These are phyloP conservation scores for Selaginella tamariscina DNA, from an alignment of 75 land plant genomes.

Conservation along the genomic window DNA sequence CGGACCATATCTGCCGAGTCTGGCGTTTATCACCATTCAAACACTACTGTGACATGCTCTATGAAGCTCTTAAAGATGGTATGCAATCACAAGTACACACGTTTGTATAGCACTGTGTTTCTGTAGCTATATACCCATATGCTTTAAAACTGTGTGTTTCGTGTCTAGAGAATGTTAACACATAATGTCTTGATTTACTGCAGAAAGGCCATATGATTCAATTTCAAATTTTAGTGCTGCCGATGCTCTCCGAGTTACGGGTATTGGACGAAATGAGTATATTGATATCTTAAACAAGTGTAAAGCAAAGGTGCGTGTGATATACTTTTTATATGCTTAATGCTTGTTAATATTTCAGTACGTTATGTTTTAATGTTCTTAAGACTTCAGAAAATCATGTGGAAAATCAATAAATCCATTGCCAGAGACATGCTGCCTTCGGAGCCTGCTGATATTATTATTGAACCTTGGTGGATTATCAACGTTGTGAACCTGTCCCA, in stretches of 20 bases:
- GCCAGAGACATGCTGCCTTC: slow-evolving; percentile 81
- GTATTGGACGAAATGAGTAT: slow-evolving; percentile 95
- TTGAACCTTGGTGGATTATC: slow-evolving; percentile 98
- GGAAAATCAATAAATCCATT: slow-evolving; percentile 97
- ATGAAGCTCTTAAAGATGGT: slow-evolving; percentile 98
- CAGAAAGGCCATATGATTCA: slow-evolving; percentile 98
- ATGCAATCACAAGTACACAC: too few species aligned
- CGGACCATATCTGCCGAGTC: slow-evolving; percentile 90
- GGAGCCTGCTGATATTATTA: slow-evolving; percentile 76
- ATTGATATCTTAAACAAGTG: slow-evolving; percentile 99
- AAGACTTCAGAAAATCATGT: slow-evolving; percentile 82
- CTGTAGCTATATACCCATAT: too few species aligned
- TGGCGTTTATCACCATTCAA: slow-evolving; percentile 87
- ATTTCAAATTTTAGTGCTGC: slow-evolving; percentile 99
- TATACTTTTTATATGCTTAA: too few species aligned
- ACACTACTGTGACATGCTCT: slow-evolving; percentile 95
- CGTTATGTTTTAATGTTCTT: background rate
- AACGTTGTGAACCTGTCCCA: slow-evolving; percentile 90
- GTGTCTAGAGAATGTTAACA: too few species aligned
- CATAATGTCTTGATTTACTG: too few species aligned
- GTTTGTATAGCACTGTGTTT: too few species aligned
- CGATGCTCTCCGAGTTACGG: slow-evolving; percentile 91
- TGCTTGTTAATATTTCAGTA: background rate
- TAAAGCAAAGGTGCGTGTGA: slow-evolving; percentile 77
- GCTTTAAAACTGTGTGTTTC: too few species aligned